Conservation (phyloP, 805 yeast genomes). For the Wickerhamiella dianesei region DNA sequence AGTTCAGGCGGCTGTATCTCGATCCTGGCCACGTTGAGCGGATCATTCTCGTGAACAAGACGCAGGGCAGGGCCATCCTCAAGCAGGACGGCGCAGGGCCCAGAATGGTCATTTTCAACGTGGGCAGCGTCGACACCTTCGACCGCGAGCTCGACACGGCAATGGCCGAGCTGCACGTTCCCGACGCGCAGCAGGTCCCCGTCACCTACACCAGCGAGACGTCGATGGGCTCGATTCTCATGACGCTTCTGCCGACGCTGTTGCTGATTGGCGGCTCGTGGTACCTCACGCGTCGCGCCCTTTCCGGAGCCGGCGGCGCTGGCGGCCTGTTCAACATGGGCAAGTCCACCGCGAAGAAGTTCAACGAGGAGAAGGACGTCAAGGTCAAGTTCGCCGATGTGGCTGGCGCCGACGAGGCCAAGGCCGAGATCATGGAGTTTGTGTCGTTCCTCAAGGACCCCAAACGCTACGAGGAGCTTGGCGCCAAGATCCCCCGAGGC, state of each 20-base stretch:
- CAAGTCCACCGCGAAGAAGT: constrained; percentile 64
- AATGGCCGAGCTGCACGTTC: constrained; percentile 54
- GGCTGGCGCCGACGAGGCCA: constrained; percentile 91
- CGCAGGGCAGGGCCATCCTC: constrained; percentile 57
- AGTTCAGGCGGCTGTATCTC: constrained; percentile 61
- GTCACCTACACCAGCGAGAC: constrained; percentile 67
- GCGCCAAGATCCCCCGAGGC: constrained; percentile 92
- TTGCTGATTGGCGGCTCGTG: constrained; percentile 78
- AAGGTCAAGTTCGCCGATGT: constrained; percentile 76
- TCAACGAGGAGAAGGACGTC: constrained; percentile 72
- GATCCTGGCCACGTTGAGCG: constrained; percentile 66
- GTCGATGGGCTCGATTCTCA: constrained; percentile 43
- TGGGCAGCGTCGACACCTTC: constrained; percentile 82
- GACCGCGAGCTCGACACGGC: constrained; percentile 67
- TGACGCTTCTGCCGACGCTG: constrained; percentile 78
- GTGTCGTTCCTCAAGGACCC: constrained; percentile 82
- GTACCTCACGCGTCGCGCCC: constrained; percentile 52
- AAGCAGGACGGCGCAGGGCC: constrained; percentile 36
- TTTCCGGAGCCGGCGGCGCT: constrained; percentile 37
- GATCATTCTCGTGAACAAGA: constrained; percentile 63
- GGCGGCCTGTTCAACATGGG: constrained; percentile 67
- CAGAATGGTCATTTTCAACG: constrained; percentile 45
- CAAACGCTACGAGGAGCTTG: constrained; percentile 66
- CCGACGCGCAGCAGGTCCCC: constrained; percentile 58
- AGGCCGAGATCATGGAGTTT: constrained; percentile 91